Evolutionary conservation across 805 yeast genomes (phyloP).

Genomic region (Kodamaea sagamina): DNA sequence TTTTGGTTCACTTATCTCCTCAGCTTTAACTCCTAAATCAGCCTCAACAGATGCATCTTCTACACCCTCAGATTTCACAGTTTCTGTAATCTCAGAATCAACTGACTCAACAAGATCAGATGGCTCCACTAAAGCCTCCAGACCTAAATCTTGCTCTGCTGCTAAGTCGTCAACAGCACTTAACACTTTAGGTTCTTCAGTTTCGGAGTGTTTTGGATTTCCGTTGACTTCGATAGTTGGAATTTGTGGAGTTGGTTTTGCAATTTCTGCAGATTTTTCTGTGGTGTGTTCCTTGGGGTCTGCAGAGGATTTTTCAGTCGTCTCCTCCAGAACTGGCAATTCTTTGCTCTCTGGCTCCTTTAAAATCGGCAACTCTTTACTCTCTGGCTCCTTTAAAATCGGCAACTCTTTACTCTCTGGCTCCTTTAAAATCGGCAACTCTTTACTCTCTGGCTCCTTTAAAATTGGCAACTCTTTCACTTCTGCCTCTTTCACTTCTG

Average conservation of each 20-base stretch:
- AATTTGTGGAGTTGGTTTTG: too few species aligned
- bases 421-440: conserved; percentile 1
- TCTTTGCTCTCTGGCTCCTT: too few species aligned
- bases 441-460: conserved; percentile 3
- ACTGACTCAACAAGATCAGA: conserved; percentile 6
- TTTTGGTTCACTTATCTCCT: not conserved
- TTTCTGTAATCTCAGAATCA: not conserved
- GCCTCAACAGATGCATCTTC: not conserved
- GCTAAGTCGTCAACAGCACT: not conserved
- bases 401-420: not conserved
- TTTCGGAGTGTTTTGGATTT: not conserved
- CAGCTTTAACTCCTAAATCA: not conserved
- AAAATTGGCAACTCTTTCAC: not conserved
- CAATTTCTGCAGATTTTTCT: not conserved
- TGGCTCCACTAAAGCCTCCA: conserved; percentile 14
- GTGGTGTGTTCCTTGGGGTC: not conserved
- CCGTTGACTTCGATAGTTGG: conserved; percentile 4
- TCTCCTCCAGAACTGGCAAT: too few species aligned
- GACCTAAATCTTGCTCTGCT: not conserved
- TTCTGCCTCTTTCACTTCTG: conserved; percentile 1
- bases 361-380: not conserved
- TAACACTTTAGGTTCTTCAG: conserved; percentile 1
- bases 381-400: conserved; percentile 1
- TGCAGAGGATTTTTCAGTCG: too few species aligned
- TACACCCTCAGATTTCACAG: not conserved